These are phyloP conservation scores for Gymnopilus dilepis DNA, from an alignment of 768 basidiomycete species.

Conservation along the genomic window DNA sequence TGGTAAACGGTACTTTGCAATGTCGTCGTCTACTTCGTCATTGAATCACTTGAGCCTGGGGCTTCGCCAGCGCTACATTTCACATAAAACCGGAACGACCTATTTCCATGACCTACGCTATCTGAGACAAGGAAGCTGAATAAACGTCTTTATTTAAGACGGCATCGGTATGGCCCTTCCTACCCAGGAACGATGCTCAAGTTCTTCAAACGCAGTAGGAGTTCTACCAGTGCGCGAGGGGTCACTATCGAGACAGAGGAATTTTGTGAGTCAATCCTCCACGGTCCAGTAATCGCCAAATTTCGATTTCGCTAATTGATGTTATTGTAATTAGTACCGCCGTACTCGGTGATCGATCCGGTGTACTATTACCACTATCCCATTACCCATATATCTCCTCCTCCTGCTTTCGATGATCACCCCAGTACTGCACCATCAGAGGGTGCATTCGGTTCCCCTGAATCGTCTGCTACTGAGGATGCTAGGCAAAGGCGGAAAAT, in stretches of 20 bases:
- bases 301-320: neutral
- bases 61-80: no score
- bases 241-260: neutral
- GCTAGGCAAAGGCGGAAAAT: neutral
- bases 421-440: neutral
- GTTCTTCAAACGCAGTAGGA: neutral
- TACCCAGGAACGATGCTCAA: neutral
- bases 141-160: no score
- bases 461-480: neutral
- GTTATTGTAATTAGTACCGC: neutral
- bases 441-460: neutral
- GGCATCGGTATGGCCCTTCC: neutral
- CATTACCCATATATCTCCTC: neutral
- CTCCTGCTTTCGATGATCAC: neutral
- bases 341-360: neutral
- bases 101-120: no score
- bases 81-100: no score
- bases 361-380: conserved; percentile 1
- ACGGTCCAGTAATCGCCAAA: no score
- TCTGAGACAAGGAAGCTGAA: no score
- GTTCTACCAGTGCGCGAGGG: neutral
- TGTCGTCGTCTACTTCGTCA: no score
- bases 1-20: no score
- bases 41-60: no score
- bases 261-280: neutral